Base-by-base conservation (phyloP, 2,329 filamentous ascomycete species). In the Fusarium miscanthi region DNA sequence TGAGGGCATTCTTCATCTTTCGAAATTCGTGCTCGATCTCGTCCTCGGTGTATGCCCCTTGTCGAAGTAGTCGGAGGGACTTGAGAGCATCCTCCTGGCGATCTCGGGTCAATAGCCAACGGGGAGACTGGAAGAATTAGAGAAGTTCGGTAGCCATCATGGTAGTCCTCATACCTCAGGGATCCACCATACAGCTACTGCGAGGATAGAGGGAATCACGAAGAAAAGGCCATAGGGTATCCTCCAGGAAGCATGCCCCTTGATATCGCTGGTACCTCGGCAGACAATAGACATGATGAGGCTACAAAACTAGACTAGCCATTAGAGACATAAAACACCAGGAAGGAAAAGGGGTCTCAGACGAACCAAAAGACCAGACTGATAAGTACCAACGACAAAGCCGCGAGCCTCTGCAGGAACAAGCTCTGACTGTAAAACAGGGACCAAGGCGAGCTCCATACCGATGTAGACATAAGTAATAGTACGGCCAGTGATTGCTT, bases 161-260 rank as follows among this genome's bases (percentile, higher is more conserved):
- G 17, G 19, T 30, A 25, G 19, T 37, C 21, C 41, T 23, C 37
- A 30, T 51, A 54, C 59, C 49, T 33, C 49, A n/a, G 37, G 63
- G 27, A 63, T 41, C 51, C 31, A 63, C 49, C 59, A 66, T 40
- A 57, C 54, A 10, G 54, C 30, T 19, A 63, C 43, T 27, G 37
- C 37, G 17, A 82, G 67, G 27, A 81, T 76, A 17, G 66, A 57
- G 8, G 81, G 80, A 8, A 82, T 72, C 40, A 80, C 64, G 48
- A 78, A 81, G 72, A 82, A 82, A 2, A 82, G 66, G 0, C 80
- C 80, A 9, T 79, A 74, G 0, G 80, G 81, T 33, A 83, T 80
- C 10, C 74, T 66, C 74, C 78, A 84, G 5, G 81, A 77, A 3
- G 72, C 72, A 46, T 80, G 77, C n/a, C 75, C 76, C 4, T 70